Evolutionary conservation across 306 rosid species (phyloP), one percentile per base, ranked within the genome.

Genomic region (Arachis hypogaea): DNA sequence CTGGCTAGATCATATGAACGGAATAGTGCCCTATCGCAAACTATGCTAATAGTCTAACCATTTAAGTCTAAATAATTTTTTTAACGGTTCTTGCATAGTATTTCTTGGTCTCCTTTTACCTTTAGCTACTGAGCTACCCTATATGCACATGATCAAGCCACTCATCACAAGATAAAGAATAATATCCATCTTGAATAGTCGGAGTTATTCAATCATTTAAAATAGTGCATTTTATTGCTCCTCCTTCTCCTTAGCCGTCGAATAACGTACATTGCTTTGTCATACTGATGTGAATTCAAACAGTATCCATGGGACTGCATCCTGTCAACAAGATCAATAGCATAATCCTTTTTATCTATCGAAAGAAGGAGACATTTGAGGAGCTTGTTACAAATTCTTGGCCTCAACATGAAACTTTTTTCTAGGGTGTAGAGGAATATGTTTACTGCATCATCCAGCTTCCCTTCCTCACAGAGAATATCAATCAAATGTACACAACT

Each of bases 401-500:
- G 75, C 60, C 41, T 28, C 82, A 92, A 80, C 66, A 8, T 6
- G 67, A 84, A 78, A 60, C 92, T 89, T 74, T 70, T 81, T 77
- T 86, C 97, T 66, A 89, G 57, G 12, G 89, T 43, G 71, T 91
- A 93, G 66, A 65, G 84, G 66, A 89, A 93, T 52, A 89, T 82
- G 43, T 80, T 60, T 42, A 77, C 54, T 14, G 97, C 98, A 18
- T 79, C 67, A 54, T 81, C 83, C 71, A 91, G 79, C 59, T 66
- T 79, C 59, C 75, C 63, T 74, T 56, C 68, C 28, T 2, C 40
- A 71, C 98, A 87, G 45, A 93, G 90, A 73, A 78, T 78, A 54
- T 29, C 7, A 56, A 93, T 91, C 88, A 93, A 81, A 78, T 82
- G 59, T 68, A 76, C 94, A 82, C 97, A 93, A 69, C 97, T 87